Evolutionary conservation across 257 asterid genomes (phyloP).

Genomic region (Marsdenia floribunda): DNA sequence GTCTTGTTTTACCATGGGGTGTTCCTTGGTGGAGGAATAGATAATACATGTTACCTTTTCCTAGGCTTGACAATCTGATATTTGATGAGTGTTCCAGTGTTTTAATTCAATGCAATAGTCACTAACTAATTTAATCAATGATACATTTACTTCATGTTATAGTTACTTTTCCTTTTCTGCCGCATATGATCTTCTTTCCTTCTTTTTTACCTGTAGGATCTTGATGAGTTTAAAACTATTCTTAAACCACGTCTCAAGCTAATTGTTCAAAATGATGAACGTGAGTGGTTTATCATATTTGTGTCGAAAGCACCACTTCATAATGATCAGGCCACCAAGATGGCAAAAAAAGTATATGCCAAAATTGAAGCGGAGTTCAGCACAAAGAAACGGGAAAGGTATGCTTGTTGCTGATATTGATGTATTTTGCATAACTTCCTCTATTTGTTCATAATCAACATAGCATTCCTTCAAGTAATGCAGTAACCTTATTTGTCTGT

Average conservation of each 20-base stretch:
- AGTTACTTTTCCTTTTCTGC: constrained; percentile 5
- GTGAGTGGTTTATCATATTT: constrained; percentile 94
- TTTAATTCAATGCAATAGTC: neutral
- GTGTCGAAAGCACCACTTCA: constrained; percentile 93
- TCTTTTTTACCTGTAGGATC: constrained; percentile 57
- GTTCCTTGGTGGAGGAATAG: neutral
- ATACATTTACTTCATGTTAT: constrained; percentile 2
- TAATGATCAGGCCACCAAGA: constrained; percentile 94
- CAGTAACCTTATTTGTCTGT: neutral
- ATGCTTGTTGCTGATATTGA: constrained; percentile 16
- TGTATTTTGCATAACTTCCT: constrained; percentile 5
- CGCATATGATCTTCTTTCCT: constrained; percentile 10
- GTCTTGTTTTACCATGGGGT: neutral
- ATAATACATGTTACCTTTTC: neutral
- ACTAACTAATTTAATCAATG: neutral
- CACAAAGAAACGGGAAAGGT: constrained; percentile 98
- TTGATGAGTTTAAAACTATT: constrained; percentile 94
- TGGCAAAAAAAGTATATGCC: constrained; percentile 92
- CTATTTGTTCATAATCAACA: constrained; percentile 3
- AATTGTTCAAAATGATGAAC: constrained; percentile 94
- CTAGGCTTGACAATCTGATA: neutral
- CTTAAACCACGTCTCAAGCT: constrained; percentile 97
- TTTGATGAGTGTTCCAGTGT: neutral
- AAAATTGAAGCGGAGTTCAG: constrained; percentile 95
- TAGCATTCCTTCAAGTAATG: neutral